phyloP scores from a whole-genome alignment of 495 filamentous ascomycete genomes.

The Neurospora intermedia region DNA sequence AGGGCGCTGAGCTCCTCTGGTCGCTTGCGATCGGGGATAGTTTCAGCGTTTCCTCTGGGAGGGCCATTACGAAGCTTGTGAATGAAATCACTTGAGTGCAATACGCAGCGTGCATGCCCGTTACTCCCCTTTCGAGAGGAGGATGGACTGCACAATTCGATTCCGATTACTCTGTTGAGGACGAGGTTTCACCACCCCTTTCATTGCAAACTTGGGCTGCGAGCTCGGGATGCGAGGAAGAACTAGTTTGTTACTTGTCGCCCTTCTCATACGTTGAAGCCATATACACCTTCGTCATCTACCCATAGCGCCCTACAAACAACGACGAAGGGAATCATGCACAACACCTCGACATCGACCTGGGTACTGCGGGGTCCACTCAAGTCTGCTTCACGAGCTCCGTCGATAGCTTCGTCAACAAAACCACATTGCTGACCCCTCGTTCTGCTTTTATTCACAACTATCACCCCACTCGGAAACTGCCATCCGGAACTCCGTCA shows the following conservation, averaged over 20 bases:
- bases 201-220: not conserved
- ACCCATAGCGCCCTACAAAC: not conserved
- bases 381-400: not conserved
- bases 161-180: conserved; percentile 96
- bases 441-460: not conserved
- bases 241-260: not conserved
- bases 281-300: not conserved
- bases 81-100: conserved; percentile 84
- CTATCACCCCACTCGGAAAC: not conserved
- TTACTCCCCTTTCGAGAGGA: conserved; percentile 13
- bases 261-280: not conserved
- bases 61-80: conserved; percentile 92
- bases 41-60: conserved; percentile 56
- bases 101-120: conserved; percentile 78
- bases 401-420: not conserved
- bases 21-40: conserved; percentile 30
- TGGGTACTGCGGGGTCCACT: not conserved
- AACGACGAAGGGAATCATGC: not conserved
- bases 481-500: not conserved
- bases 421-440: not conserved
- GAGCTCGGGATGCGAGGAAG: not conserved
- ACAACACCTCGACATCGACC: not conserved
- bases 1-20: conserved; percentile 42
- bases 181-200: conserved; percentile 50
- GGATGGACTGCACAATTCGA: conserved; percentile 74